Evolutionary conservation across 768 basidiomycete genomes (phyloP), one percentile per base, ranked within the genome.

Genomic region (Mycena filopes): DNA sequence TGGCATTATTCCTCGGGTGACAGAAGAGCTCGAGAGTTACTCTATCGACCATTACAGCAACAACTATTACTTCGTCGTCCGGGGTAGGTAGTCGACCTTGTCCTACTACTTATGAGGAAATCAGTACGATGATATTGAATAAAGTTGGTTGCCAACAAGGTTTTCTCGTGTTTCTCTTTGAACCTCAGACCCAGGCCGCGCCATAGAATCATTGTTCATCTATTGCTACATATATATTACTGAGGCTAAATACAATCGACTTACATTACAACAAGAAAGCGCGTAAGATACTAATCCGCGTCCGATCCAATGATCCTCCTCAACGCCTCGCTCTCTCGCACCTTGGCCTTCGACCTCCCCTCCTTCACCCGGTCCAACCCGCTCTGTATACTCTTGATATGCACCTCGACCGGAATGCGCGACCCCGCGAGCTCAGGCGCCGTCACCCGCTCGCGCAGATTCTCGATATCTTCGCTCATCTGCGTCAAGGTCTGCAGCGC

Each of bases 401-500:
- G 92, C 23, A 93, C 91, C 62, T 90, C 88, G 5, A 90, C 78
- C 5, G 92, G 90, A 18, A 93, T 80, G 43, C 77, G 79, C n/a
- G 84, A 76, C 6, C 86, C 87, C 13, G 85, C 74, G 6, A 94
- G 75, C 53, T 87, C 87, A 1, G 93, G 92, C 33, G 86, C 84
- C 5, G 90, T 84, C 1, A 92, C 90, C 20, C 89, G 81, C 72
- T 92, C 89, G 65, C 92, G 81, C 64, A 94, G 76, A 46, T 92
- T 91, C 72, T 92, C 91, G 82, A 94, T 87, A 66, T 93, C 91
- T 38, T 85, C 87, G 67, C 85, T 86, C 87, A 93, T 85, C 41
- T 80, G 79, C 29, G 86, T 77, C 65, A 94, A 76, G 12, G 86
- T 82, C 55, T 88, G 87, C 70, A 91, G 71, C 16, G 90, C 85